Percentiles rank a stretch among this genome's conserved stretches.
Conservation (phyloP, 495 filamentous ascomycete genomes). For the Aspergillus baeticus region DNA sequence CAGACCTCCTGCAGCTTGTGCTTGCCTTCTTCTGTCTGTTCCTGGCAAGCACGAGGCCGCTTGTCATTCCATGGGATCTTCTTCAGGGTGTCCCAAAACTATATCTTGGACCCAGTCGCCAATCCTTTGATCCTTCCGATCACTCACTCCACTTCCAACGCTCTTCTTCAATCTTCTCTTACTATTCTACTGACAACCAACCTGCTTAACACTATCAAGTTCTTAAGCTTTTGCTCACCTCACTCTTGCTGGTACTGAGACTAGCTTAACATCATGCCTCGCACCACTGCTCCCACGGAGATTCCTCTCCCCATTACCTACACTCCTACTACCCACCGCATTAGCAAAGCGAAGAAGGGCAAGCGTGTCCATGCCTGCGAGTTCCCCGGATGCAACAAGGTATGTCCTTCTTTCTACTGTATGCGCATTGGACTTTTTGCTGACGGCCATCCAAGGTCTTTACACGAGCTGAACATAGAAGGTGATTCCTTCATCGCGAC, state of each 20-base stretch:
- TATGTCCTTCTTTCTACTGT: slow-evolving; percentile 28
- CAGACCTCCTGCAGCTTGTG: slow-evolving; percentile 15
- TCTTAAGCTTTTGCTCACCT: slow-evolving; percentile 4
- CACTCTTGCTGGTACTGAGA: background rate
- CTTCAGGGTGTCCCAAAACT: slow-evolving; percentile 17
- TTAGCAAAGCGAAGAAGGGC: slow-evolving; percentile 82
- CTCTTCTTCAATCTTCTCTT: slow-evolving; percentile 1
- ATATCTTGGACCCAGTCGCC: slow-evolving; percentile 25
- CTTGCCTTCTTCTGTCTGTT: background rate
- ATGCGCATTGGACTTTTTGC: background rate
- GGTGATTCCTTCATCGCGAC: slow-evolving; percentile 44
- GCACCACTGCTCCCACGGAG: slow-evolving; percentile 22
- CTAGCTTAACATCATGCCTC: slow-evolving; percentile 20
- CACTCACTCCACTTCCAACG: slow-evolving; percentile 16
- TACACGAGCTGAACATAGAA: slow-evolving; percentile 82
- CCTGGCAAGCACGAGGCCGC: slow-evolving; percentile 18
- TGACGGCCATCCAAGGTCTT: slow-evolving; percentile 56
- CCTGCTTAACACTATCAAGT: background rate
- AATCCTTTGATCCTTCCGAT: slow-evolving; percentile 18
- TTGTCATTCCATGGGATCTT: slow-evolving; percentile 14
- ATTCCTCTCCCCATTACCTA: slow-evolving; percentile 44
- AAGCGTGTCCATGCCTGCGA: slow-evolving; percentile 76
- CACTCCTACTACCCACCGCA: slow-evolving; percentile 72
- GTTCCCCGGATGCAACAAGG: slow-evolving; percentile 61
- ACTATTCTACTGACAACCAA: too few species aligned